Evolutionary conservation across 768 basidiomycete genomes (phyloP).

Genomic region (Boletus rex-veris): DNA sequence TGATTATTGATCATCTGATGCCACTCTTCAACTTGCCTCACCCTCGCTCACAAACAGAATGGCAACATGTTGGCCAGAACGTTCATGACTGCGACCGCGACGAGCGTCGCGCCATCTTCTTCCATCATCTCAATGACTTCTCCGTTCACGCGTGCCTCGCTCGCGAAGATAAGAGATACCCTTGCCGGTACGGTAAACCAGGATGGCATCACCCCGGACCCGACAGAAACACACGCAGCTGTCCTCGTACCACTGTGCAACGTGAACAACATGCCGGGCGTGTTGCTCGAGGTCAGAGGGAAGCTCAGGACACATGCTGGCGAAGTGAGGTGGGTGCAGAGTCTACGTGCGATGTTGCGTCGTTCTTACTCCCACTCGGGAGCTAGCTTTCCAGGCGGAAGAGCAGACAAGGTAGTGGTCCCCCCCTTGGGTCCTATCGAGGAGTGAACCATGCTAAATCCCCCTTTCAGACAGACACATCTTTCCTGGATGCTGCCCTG

Average conservation of each 20-base stretch:
- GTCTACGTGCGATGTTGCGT: not conserved
- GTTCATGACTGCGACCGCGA: slow-evolving; percentile 15
- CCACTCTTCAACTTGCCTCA: no score
- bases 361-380: not conserved
- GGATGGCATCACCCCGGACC: slow-evolving; percentile 16
- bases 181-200: slow-evolving; percentile 20
- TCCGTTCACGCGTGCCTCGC: slow-evolving; percentile 37
- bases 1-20: no score
- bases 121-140: slow-evolving; percentile 31
- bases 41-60: slow-evolving; percentile 6
- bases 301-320: slow-evolving; percentile 67
- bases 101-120: slow-evolving; percentile 3
- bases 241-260: slow-evolving; percentile 80
- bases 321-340: slow-evolving; percentile 66
- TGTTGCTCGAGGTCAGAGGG: slow-evolving; percentile 70
- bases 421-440: not conserved
- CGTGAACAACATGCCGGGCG: slow-evolving; percentile 58
- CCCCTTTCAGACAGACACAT: slow-evolving; percentile 44
- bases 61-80: slow-evolving; percentile 28
- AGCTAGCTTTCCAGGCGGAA: slow-evolving; percentile 71
- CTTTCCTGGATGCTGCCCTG: slow-evolving; percentile 55
- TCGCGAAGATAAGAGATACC: slow-evolving; percentile 29
- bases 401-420: slow-evolving; percentile 54
- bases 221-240: slow-evolving; percentile 50
- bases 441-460: not conserved